A percentile compares a stretch with the other conserved stretches of the same genome.
phyloP scores from a whole-genome alignment of 345 rosid species.

The Gossypium australe region DNA sequence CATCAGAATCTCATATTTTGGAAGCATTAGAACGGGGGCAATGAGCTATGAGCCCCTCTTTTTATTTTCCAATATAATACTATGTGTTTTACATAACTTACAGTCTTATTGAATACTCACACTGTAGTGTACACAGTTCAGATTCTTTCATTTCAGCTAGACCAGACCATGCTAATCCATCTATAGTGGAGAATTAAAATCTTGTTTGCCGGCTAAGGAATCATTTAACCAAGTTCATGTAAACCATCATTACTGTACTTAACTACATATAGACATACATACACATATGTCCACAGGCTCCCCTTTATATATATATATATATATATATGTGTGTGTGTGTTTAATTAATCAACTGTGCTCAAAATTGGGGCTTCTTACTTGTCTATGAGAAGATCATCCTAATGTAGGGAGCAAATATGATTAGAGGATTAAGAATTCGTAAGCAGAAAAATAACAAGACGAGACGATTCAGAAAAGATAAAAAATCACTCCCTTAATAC shows the following conservation, averaged over 20 bases:
- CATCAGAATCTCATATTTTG: background rate
- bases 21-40: background rate
- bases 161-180: background rate
- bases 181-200: conserved; percentile 7
- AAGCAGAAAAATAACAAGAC: no score
- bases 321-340: no score
- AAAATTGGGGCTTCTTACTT: background rate
- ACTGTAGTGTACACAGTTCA: background rate
- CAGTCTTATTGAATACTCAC: background rate
- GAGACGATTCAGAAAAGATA: no score
- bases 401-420: background rate
- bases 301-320: no score
- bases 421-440: background rate
- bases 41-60: background rate
- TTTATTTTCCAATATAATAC: background rate
- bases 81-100: background rate
- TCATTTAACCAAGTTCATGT: background rate
- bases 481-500: no score
- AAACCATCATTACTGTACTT: background rate
- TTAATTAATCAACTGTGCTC: background rate
- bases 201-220: conserved; percentile 3
- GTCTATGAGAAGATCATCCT: background rate
- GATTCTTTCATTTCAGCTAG: background rate
- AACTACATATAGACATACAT: no score
- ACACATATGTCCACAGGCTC: no score